Percentiles rank a stretch among this genome's conserved stretches.
These are phyloP conservation scores for Chlorella sorokiniana DNA, from an alignment of 139 green algal species.

Conservation along the genomic window DNA sequence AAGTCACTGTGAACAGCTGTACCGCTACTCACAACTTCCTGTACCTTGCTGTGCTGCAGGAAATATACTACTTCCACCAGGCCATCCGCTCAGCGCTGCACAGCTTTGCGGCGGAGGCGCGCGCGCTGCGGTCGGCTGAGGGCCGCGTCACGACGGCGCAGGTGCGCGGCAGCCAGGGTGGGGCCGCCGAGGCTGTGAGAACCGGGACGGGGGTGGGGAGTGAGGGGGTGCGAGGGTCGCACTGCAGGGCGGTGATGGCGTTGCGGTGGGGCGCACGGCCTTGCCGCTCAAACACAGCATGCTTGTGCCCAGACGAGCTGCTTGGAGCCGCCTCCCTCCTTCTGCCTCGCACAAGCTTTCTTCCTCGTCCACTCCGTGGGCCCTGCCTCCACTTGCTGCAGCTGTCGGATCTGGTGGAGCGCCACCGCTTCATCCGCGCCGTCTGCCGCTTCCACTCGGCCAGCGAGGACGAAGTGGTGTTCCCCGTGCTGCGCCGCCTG, in stretches of 20 bases:
- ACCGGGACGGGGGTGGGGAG: too few relatives aligned
- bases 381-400: slow-evolving; percentile 12
- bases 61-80: slow-evolving; percentile 84
- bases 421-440: slow-evolving; percentile 85
- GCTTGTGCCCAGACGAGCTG: too few relatives aligned
- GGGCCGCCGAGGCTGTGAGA: too few relatives aligned
- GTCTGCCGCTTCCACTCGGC: slow-evolving; percentile 88
- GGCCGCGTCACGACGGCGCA: slow-evolving; percentile 18
- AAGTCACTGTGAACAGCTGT: too few relatives aligned
- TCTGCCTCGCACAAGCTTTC: neutral
- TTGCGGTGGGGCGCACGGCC: too few relatives aligned
- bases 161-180: too few relatives aligned
- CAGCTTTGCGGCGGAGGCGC: slow-evolving; percentile 75
- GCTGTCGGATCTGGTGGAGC: slow-evolving; percentile 71
- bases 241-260: too few relatives aligned
- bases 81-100: slow-evolving; percentile 81
- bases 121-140: slow-evolving; percentile 43
- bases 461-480: slow-evolving; percentile 91
- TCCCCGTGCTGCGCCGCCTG: slow-evolving; percentile 72
- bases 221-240: too few relatives aligned
- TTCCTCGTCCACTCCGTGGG: neutral
- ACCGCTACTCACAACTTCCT: neutral
- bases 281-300: neutral
- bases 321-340: too few relatives aligned
- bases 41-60: slow-evolving; percentile 39